Percentiles rank a stretch among this genome's conserved stretches.
phyloP scores from a whole-genome alignment of 805 yeast genomes.

The Lachancea lanzarotensis region DNA sequence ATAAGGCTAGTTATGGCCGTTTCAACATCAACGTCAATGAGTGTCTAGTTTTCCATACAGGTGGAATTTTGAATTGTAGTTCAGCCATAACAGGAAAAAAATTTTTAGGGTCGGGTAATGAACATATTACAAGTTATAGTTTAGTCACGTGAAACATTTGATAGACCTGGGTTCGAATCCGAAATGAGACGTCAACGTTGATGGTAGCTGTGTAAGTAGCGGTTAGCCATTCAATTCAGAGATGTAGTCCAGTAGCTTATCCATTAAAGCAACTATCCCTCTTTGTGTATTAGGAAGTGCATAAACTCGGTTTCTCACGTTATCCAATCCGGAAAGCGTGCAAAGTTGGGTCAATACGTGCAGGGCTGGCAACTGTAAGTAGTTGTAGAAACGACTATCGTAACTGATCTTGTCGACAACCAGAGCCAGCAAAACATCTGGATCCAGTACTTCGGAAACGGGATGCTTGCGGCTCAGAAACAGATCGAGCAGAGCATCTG shows the following conservation, averaged over 20 bases:
- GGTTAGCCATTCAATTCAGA: constrained; percentile 11
- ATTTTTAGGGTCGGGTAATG: constrained; percentile 10
- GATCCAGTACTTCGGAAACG: constrained; percentile 18
- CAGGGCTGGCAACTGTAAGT: constrained; percentile 39
- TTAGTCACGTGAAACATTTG: too few relatives aligned
- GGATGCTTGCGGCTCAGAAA: constrained; percentile 19
- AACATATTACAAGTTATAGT: neutral
- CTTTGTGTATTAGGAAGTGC: constrained; percentile 20
- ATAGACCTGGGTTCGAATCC: too few relatives aligned
- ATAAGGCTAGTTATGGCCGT: neutral
- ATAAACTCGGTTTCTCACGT: constrained; percentile 17
- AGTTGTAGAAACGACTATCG: constrained; percentile 60
- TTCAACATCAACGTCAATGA: neutral
- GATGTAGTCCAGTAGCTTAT: constrained; percentile 21
- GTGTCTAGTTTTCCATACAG: neutral
- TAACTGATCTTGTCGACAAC: constrained; percentile 51
- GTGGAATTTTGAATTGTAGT: neutral
- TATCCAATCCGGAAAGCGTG: constrained; percentile 16
- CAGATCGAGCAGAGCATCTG: constrained; percentile 43
- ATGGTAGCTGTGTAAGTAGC: too few relatives aligned
- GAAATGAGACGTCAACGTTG: too few relatives aligned
- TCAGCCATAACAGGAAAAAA: constrained; percentile 3
- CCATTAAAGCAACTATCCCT: constrained; percentile 19
- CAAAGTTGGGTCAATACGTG: constrained; percentile 39
- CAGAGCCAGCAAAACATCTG: constrained; percentile 37